These are phyloP conservation scores for Pyrenopolyporus hunteri DNA, from an alignment of 495 filamentous ascomycete species.

Conservation along the genomic window DNA sequence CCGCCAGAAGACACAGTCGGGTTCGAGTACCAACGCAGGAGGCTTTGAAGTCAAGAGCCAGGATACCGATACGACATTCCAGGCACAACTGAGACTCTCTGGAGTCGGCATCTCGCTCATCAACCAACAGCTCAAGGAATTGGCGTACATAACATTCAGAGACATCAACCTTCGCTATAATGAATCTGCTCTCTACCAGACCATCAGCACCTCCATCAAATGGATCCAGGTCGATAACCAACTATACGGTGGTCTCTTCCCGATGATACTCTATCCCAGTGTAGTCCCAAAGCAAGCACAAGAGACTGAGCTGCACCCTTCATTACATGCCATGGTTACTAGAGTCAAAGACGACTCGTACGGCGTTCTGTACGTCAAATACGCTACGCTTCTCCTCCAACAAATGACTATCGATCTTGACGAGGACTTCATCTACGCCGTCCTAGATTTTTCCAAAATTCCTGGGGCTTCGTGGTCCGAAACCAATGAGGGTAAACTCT, in stretches of 20 bases:
- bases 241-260: slow-evolving; percentile 97
- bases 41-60: slow-evolving; percentile 94
- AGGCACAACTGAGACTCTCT: slow-evolving; percentile 82
- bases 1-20: slow-evolving; percentile 75
- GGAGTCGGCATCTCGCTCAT: slow-evolving; percentile 93
- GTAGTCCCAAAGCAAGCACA: slow-evolving; percentile 98
- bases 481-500: slow-evolving; percentile 77
- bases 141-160: slow-evolving; percentile 91
- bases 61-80: slow-evolving; percentile 85
- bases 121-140: slow-evolving; percentile 87
- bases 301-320: slow-evolving; percentile 96
- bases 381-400: slow-evolving; percentile 89
- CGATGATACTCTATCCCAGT: slow-evolving; percentile 94
- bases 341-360: slow-evolving; percentile 98
- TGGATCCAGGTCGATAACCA: slow-evolving; percentile 99
- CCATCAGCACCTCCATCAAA: slow-evolving; percentile 84
- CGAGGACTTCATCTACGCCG: slow-evolving; percentile 95
- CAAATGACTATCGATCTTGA: slow-evolving; percentile 99
- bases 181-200: slow-evolving; percentile 93
- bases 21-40: slow-evolving; percentile 56
- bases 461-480: slow-evolving; percentile 93
- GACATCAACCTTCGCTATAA: slow-evolving; percentile 90
- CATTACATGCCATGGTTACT: slow-evolving; percentile 87
- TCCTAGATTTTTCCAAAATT: slow-evolving; percentile 93
- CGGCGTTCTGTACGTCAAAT: slow-evolving; percentile 98